A percentile compares a stretch with the other conserved stretches of the same genome.
phyloP scores from a whole-genome alignment of 148 eudicot species.

The Cornus florida region DNA sequence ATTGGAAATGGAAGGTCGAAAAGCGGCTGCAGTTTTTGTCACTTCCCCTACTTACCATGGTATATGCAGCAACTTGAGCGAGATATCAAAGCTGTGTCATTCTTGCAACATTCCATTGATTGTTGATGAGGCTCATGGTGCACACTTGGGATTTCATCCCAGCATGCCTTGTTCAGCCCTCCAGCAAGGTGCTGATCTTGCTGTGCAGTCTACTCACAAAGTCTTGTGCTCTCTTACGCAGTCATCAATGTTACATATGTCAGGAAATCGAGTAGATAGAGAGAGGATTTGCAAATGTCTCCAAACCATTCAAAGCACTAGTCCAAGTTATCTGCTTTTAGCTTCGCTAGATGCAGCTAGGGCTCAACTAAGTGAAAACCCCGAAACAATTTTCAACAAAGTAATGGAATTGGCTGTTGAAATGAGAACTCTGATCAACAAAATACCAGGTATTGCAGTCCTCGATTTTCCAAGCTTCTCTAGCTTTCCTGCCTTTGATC shows the following conservation, averaged over 20 bases:
- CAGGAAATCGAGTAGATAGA: slow-evolving; percentile 49
- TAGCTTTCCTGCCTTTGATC: slow-evolving; percentile 47
- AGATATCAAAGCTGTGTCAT: slow-evolving; percentile 56
- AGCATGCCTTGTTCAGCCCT: slow-evolving; percentile 63
- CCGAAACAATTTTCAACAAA: slow-evolving; percentile 34
- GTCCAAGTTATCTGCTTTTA: slow-evolving; percentile 71
- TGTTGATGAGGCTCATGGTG: slow-evolving; percentile 87
- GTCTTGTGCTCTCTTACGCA: slow-evolving; percentile 77
- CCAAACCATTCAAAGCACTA: slow-evolving; percentile 72
- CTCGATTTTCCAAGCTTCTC: slow-evolving; percentile 33
- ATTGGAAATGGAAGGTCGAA: slow-evolving; percentile 47
- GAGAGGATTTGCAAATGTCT: slow-evolving; percentile 63
- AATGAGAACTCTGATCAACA: slow-evolving; percentile 34
- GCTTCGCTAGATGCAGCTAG: slow-evolving; percentile 80
- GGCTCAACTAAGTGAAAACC: slow-evolving; percentile 46
- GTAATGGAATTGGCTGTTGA: slow-evolving; percentile 49
- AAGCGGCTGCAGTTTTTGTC: slow-evolving; percentile 64
- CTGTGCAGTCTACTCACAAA: slow-evolving; percentile 86
- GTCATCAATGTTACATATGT: slow-evolving; percentile 73
- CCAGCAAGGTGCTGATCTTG: slow-evolving; percentile 70
- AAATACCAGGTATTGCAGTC: slow-evolving; percentile 53
- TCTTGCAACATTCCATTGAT: slow-evolving; percentile 50
- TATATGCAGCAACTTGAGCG: slow-evolving; percentile 58
- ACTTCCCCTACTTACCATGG: slow-evolving; percentile 82
- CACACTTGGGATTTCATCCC: slow-evolving; percentile 76